A percentile compares a stretch with the other conserved stretches of the same genome.
Evolutionary conservation across 129 eudicot species (phyloP).

Genomic region (carrot (Daucus carota)): DH1_v3.0 NC_030387.2:13275501-13276000

Average conservation of each 20-base stretch:
- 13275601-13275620: background rate
- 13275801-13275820: slow-evolving; percentile 14
- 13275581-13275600: background rate
- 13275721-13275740: slow-evolving; percentile 10
- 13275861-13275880: too few relatives aligned
- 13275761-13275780: slow-evolving; percentile 18
- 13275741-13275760: slow-evolving; percentile 9
- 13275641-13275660: slow-evolving; percentile 13
- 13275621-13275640: background rate
- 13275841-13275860: background rate
- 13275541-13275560: too few relatives aligned
- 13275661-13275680: slow-evolving; percentile 8
- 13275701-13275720: background rate
- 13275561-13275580: too few relatives aligned
- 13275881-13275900: too few relatives aligned
- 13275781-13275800: slow-evolving; percentile 17
- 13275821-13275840: slow-evolving; percentile 14
- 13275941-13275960: too few relatives aligned
- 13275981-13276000: too few relatives aligned
- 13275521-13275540: too few relatives aligned
- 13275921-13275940: too few relatives aligned
- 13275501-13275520: background rate
- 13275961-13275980: too few relatives aligned
- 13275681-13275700: background rate
- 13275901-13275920: too few relatives aligned